phyloP scores from a whole-genome alignment of 1,284 basidiomycete genomes.

The Ustilago curta region DNA sequence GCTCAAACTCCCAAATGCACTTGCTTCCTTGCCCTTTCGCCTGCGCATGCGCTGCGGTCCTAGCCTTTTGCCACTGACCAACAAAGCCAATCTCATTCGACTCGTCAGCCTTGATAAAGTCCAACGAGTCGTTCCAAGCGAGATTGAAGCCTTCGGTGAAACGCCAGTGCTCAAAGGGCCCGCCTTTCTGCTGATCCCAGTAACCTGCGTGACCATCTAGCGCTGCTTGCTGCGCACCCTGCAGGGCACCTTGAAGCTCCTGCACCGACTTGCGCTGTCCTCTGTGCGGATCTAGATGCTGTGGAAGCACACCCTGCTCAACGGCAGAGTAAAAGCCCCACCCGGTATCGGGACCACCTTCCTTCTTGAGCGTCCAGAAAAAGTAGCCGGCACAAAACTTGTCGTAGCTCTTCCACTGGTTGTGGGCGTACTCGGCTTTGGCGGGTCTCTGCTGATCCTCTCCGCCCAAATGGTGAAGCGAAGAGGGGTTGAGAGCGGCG shows the following conservation, averaged over 20 bases:
- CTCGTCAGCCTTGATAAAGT: conserved; percentile 71
- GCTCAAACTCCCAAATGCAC: conserved; percentile 70
- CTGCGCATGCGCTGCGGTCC: conserved; percentile 72
- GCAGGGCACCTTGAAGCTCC: conserved; percentile 32
- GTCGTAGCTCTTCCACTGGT: conserved; percentile 80
- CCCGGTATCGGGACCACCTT: conserved; percentile 77
- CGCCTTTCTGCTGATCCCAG: conserved; percentile 63
- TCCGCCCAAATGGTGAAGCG: conserved; percentile 70
- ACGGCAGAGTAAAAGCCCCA: conserved; percentile 83
- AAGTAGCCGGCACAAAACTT: conserved; percentile 80
- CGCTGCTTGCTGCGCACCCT: conserved; percentile 31
- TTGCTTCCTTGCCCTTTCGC: conserved; percentile 71
- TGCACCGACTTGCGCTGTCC: conserved; percentile 28
- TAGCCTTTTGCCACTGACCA: conserved; percentile 74
- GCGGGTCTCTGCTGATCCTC: conserved; percentile 71
- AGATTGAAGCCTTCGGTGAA: conserved; percentile 77
- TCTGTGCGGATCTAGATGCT: conserved; percentile 47
- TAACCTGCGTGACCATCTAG: conserved; percentile 31
- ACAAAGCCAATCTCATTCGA: conserved; percentile 76
- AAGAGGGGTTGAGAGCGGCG: conserved; percentile 79
- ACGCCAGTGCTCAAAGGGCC: conserved; percentile 76
- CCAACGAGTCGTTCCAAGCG: conserved; percentile 80
- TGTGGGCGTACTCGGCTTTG: conserved; percentile 73
- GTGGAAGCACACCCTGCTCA: conserved; percentile 76
- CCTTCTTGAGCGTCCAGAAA: conserved; percentile 90